Percentiles rank a stretch among this genome's conserved stretches.
Evolutionary conservation across 2,329 filamentous ascomycete genomes (phyloP).

Genomic region (Paecilomyces variotii): DNA sequence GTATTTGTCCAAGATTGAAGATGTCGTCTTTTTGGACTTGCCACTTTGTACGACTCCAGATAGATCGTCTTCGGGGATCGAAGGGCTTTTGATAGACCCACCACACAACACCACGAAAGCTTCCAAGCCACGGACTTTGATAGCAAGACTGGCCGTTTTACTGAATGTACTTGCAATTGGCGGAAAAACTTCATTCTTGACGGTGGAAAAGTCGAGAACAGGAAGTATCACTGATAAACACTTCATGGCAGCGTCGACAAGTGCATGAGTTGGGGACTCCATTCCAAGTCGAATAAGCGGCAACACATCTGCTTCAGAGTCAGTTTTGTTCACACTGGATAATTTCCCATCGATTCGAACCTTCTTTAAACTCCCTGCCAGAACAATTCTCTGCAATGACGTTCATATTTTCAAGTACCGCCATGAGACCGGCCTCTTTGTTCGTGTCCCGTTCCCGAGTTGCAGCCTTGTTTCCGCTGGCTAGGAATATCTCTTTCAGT

Average conservation of each 20-base stretch:
- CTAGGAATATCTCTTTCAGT: slow-evolving; percentile 73
- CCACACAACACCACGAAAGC: slow-evolving; percentile 87
- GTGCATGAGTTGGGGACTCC: slow-evolving; percentile 78
- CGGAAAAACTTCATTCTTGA: slow-evolving; percentile 94
- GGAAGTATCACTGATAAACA: slow-evolving; percentile 74
- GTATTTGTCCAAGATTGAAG: slow-evolving; percentile 87
- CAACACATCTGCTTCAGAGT: slow-evolving; percentile 59
- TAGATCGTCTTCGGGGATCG: slow-evolving; percentile 57
- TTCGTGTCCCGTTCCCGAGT: slow-evolving; percentile 67
- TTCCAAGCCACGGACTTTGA: slow-evolving; percentile 87
- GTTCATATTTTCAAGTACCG: slow-evolving; percentile 75
- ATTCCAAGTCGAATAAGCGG: slow-evolving; percentile 78
- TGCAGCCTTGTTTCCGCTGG: slow-evolving; percentile 37
- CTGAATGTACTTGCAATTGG: slow-evolving; percentile 85
- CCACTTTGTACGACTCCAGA: slow-evolving; percentile 52
- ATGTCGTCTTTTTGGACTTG: slow-evolving; percentile 55
- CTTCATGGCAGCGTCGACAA: slow-evolving; percentile 78
- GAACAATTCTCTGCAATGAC: slow-evolving; percentile 71
- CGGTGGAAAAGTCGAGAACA: slow-evolving; percentile 87
- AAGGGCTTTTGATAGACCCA: slow-evolving; percentile 49
- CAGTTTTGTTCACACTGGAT: slow-evolving; percentile 5
- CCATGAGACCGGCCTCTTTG: slow-evolving; percentile 84
- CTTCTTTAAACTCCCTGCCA: slow-evolving; percentile 91
- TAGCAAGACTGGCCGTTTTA: slow-evolving; percentile 84
- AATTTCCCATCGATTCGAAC: slow-evolving; percentile 39